phyloP scores from a whole-genome alignment of 2,329 filamentous ascomycete genomes.

The Exophiala phaeomuriformis region DNA sequence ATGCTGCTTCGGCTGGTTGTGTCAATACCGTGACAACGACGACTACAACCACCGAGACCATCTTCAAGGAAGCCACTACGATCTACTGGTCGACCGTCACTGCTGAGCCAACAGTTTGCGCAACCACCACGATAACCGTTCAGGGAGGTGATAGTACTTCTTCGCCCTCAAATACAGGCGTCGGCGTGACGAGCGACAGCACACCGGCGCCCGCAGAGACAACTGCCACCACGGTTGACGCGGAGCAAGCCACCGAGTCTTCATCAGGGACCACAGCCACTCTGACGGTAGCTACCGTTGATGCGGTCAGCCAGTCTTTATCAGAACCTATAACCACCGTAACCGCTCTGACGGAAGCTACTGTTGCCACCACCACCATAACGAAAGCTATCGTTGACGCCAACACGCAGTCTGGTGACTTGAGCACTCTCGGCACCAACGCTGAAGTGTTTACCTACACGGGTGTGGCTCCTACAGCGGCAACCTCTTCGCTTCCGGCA shows the following conservation, averaged over 20 bases:
- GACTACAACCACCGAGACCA: slow-evolving; percentile 8
- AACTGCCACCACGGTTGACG: background rate
- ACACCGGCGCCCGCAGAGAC: background rate
- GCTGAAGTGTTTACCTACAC: slow-evolving; percentile 14
- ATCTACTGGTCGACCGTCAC: slow-evolving; percentile 10
- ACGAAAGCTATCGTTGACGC: background rate
- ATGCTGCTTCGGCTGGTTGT: background rate
- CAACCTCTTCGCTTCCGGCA: background rate
- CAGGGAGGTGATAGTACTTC: slow-evolving; percentile 1
- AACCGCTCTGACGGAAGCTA: background rate
- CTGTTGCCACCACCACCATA: background rate
- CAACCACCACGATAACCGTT: slow-evolving; percentile 10
- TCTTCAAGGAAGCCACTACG: slow-evolving; percentile 12
- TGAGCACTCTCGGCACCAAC: slow-evolving; percentile 12
- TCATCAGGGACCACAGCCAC: background rate
- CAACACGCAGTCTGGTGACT: background rate
- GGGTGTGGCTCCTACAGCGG: slow-evolving; percentile 1
- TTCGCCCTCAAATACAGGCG: background rate
- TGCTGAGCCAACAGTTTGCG: slow-evolving; percentile 7
- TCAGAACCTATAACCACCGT: background rate
- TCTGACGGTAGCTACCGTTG: too few species aligned
- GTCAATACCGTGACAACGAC: background rate
- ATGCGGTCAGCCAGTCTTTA: background rate
- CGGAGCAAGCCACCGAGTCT: background rate
- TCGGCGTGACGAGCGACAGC: background rate